A percentile compares a stretch with the other conserved stretches of the same genome.
These are phyloP conservation scores for Leucosporidium yakuticum DNA, from an alignment of 768 basidiomycete species.

Conservation along the genomic window DNA sequence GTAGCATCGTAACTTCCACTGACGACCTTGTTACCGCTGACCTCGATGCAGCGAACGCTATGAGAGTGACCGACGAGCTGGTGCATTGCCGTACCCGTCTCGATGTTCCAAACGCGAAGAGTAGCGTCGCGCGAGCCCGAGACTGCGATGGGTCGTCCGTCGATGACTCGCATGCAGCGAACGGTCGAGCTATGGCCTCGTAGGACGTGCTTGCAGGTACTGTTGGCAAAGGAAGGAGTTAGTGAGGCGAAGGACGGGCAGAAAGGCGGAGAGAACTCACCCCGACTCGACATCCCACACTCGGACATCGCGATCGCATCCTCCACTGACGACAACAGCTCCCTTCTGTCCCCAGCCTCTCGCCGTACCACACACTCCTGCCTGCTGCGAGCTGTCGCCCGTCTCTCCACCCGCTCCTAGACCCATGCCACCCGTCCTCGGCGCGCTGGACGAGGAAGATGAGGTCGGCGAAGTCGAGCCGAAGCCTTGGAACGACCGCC, in stretches of 20 bases:
- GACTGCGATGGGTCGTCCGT: conserved; percentile 79
- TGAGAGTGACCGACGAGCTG: conserved; percentile 68
- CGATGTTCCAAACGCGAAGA: conserved; percentile 87
- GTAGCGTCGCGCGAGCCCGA: conserved; percentile 83
- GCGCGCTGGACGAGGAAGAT: background rate
- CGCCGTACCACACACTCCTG: conserved; percentile 56
- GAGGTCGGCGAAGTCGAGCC: background rate
- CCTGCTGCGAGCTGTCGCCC: conserved; percentile 32
- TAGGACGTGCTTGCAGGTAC: conserved; percentile 63
- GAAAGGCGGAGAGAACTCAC: conserved; percentile 47
- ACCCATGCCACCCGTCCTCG: conserved; percentile 29
- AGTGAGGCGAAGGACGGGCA: background rate
- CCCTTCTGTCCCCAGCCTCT: conserved; percentile 85
- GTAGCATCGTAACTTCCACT: conserved; percentile 91
- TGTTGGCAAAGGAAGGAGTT: conserved; percentile 43
- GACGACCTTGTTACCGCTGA: conserved; percentile 72
- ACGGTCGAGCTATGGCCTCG: conserved; percentile 84
- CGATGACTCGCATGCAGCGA: conserved; percentile 78
- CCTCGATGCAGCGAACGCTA: conserved; percentile 83
- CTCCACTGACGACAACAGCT: conserved; percentile 78
- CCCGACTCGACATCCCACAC: conserved; percentile 88
- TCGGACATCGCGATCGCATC: conserved; percentile 82
- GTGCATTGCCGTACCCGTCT: conserved; percentile 54
- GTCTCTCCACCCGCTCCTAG: conserved; percentile 32
- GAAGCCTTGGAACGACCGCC: conserved; percentile 1